Evolutionary conservation across 2,329 filamentous ascomycete genomes (phyloP).

Genomic region (Clarireedia paspali): DNA sequence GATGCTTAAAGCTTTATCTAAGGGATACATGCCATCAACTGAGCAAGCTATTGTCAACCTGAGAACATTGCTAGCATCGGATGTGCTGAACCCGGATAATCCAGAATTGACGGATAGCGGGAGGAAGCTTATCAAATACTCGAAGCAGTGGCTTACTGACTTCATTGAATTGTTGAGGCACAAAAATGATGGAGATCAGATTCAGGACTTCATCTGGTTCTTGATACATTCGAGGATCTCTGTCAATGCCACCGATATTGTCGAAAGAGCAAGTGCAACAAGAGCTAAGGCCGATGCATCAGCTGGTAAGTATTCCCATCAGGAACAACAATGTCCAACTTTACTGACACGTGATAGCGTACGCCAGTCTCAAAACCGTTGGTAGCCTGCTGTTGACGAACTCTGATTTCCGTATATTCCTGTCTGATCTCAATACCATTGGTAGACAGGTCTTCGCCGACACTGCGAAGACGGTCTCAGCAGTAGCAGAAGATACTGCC

Average conservation of each 20-base stretch:
- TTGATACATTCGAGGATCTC: constrained; percentile 65
- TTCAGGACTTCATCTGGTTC: constrained; percentile 90
- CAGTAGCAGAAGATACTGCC: constrained; percentile 66
- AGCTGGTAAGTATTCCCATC: constrained; percentile 45
- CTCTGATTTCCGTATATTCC: constrained; percentile 78
- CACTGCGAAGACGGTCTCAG: constrained; percentile 71
- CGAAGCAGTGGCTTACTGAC: constrained; percentile 65
- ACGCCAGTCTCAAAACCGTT: constrained; percentile 75
- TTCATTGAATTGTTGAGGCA: constrained; percentile 74
- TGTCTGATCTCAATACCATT: constrained; percentile 71
- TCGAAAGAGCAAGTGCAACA: constrained; percentile 49
- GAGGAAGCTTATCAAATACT: constrained; percentile 61
- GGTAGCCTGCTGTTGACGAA: constrained; percentile 82
- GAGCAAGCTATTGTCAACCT: constrained; percentile 76
- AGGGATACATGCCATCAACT: constrained; percentile 89
- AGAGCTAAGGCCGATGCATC: constrained; percentile 63
- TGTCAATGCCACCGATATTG: constrained; percentile 58
- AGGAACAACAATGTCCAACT: constrained; percentile 10
- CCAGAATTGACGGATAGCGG: constrained; percentile 72
- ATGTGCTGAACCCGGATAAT: constrained; percentile 69
- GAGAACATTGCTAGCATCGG: constrained; percentile 68
- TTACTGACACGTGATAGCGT: constrained; percentile 43
- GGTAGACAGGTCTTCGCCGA: constrained; percentile 81
- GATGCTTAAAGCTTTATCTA: constrained; percentile 73
- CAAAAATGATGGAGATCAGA: constrained; percentile 78